phyloP scores from a whole-genome alignment of 2,329 filamentous ascomycete species.

The Tolypocladium paradoxum region DNA sequence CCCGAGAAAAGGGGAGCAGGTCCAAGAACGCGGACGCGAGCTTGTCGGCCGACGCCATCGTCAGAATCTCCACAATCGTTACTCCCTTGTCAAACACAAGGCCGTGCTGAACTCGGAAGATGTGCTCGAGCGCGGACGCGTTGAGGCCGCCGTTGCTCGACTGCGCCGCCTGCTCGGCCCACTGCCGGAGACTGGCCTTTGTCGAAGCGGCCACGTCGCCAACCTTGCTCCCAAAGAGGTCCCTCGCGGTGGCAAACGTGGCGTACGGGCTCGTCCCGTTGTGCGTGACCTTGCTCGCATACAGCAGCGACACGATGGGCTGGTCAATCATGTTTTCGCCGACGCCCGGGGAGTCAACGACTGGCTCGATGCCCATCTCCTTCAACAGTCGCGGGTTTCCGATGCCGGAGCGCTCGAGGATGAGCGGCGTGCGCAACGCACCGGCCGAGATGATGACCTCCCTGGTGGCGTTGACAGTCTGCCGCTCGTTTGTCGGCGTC shows the following conservation, averaged over 20 bases:
- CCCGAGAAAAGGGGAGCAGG: constrained; percentile 27
- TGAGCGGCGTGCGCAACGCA: constrained; percentile 36
- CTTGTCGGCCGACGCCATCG: constrained; percentile 16
- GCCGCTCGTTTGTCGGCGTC: constrained; percentile 21
- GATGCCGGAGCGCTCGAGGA: constrained; percentile 43
- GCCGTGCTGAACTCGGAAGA: constrained; percentile 34
- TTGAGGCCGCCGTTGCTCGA: constrained; percentile 15
- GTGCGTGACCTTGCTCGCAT: constrained; percentile 9
- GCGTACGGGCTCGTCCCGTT: constrained; percentile 19
- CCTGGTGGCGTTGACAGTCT: constrained; percentile 25
- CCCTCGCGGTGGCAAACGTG: constrained; percentile 21
- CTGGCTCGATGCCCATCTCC: constrained; percentile 28
- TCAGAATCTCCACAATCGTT: constrained; percentile 36
- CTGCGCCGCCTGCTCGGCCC: constrained; percentile 17
- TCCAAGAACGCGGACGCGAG: constrained; percentile 26
- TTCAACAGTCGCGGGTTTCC: constrained; percentile 31
- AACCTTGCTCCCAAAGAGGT: constrained; percentile 21
- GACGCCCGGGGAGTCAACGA: constrained; percentile 36
- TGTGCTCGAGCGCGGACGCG: constrained; percentile 21
- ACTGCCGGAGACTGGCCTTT: constrained; percentile 14
- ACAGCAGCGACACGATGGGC: constrained; percentile 19
- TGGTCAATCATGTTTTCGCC: constrained; percentile 44
- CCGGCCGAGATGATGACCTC: constrained; percentile 39
- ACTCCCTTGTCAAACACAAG: constrained; percentile 34
- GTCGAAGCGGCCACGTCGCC: constrained; percentile 13